Evolutionary conservation across 208 protist genomes (phyloP), one percentile per base, ranked within the genome.

Genomic region (Herpetomonas tarakana): DNA sequence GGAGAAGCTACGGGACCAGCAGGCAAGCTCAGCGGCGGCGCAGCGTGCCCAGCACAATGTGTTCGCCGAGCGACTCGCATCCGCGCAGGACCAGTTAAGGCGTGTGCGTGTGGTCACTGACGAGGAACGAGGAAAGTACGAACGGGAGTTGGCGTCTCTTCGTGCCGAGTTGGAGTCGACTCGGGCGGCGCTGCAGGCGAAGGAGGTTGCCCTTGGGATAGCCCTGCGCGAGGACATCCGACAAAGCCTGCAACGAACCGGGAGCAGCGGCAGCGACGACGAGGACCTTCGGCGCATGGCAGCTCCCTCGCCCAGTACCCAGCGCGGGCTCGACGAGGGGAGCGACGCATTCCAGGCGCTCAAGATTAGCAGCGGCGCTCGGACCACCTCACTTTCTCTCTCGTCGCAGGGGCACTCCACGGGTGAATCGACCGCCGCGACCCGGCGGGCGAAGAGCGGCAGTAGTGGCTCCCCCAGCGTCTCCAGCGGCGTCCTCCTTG

Each of bases 191-290:
- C 61, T 80, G 39, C 55, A 64, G 7, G 46, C 74, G 12, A 86
- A 80, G 62, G 68, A 79, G 52, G 45, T 64, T 14, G 71, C 79
- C n/a, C 62, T 86, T 21, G 69, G 75, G 6, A 82, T 77, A 30
- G 71, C 72, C 18, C 45, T 86, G 44, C 62, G 68, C 19, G 68
- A 68, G 47, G 44, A 49, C 19, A 49, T 49, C 19, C 6, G 35
- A 41, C 35, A 41, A 14, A 41, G 9, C 9, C 14, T 41, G 35
- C 9, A 41, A 18, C 35, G 14, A 14, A 14, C 6, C 35, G 35
- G 9, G 9, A 41, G 35, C 35, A 41, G 14, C 35, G 14, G 35
- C 35, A 18, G 9, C 35, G 35, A 41, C 6, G 35, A 18, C 35
- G 35, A 41, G 6, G 35, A 41, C n/a, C n/a, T n/a, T n/a, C n/a